Evolutionary conservation across 768 basidiomycete genomes (phyloP).

Genomic region (Tremella fuciformis): DNA sequence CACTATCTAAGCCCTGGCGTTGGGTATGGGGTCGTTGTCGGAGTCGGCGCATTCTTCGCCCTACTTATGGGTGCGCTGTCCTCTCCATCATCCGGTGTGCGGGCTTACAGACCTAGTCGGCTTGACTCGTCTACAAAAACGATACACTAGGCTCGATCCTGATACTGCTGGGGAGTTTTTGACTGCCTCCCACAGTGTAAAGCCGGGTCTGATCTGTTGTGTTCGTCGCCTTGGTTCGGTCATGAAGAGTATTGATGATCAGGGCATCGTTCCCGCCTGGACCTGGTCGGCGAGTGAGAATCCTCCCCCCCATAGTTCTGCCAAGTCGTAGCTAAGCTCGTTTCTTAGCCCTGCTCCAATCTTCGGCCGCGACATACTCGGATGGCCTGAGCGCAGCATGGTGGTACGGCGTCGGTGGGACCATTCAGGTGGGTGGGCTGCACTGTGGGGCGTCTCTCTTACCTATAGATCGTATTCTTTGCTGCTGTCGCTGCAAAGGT

Average conservation of each 20-base stretch:
- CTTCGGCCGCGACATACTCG: conserved; percentile 17
- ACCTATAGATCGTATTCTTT: conserved; percentile 64
- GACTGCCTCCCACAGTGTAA: conserved; percentile 19
- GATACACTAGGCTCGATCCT: conserved; percentile 20
- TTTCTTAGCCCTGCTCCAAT: conserved; percentile 14
- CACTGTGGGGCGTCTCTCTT: no score
- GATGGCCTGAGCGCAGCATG: conserved; percentile 23
- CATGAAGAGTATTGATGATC: background rate
- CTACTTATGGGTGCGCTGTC: conserved; percentile 23
- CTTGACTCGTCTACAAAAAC: conserved; percentile 19
- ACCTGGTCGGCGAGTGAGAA: conserved; percentile 22
- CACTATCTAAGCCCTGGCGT: conserved; percentile 10
- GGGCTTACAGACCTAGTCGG: conserved; percentile 8
- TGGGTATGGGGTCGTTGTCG: conserved; percentile 24
- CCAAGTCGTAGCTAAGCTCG: no score
- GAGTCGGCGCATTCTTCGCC: conserved; percentile 23
- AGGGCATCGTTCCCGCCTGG: conserved; percentile 22
- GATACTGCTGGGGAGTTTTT: conserved; percentile 21
- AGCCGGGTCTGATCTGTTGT: conserved; percentile 28
- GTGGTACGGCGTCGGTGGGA: conserved; percentile 45
- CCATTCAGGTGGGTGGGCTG: conserved; percentile 56
- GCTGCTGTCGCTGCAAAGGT: conserved; percentile 53
- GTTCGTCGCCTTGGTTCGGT: conserved; percentile 1
- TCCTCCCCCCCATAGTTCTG: no score
- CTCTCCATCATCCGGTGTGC: background rate